phyloP scores from a whole-genome alignment of 805 yeast species.

The Saccharomycopsis sp. region DNA sequence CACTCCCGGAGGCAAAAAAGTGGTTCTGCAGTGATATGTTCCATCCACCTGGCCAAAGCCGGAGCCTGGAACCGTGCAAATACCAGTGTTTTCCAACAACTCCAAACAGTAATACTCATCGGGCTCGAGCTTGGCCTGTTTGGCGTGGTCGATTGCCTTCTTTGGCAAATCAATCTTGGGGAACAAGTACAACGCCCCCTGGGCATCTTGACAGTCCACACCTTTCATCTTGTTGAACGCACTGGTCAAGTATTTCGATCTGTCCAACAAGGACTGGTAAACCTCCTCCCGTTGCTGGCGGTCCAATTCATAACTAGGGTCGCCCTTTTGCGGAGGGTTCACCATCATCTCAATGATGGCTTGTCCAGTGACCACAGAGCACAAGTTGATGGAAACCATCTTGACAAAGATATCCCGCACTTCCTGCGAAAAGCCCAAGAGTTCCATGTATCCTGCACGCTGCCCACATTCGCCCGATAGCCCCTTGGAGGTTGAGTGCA shows the following conservation, averaged over 20 bases:
- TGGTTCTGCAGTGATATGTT: slow-evolving; percentile 89
- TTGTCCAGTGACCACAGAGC: slow-evolving; percentile 95
- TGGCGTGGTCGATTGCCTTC: slow-evolving; percentile 55
- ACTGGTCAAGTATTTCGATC: slow-evolving; percentile 56
- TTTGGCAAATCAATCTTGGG: slow-evolving; percentile 65
- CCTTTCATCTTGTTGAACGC: slow-evolving; percentile 77
- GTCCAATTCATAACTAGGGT: slow-evolving; percentile 62
- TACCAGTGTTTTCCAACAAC: slow-evolving; percentile 80
- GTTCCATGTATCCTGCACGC: slow-evolving; percentile 98
- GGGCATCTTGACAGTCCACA: slow-evolving; percentile 77
- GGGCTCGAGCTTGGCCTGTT: slow-evolving; percentile 45
- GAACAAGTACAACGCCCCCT: slow-evolving; percentile 97
- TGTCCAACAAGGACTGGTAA: slow-evolving; percentile 48
- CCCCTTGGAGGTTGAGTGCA: slow-evolving; percentile 98
- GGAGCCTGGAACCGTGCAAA: slow-evolving; percentile 95
- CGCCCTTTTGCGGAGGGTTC: slow-evolving; percentile 78
- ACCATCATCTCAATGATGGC: slow-evolving; percentile 88
- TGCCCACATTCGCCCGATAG: slow-evolving; percentile 98
- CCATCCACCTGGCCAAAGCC: slow-evolving; percentile 93
- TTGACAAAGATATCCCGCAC: slow-evolving; percentile 67
- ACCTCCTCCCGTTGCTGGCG: slow-evolving; percentile 52
- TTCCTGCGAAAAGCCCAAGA: slow-evolving; percentile 67
- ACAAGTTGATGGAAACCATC: slow-evolving; percentile 81
- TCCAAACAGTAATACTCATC: slow-evolving; percentile 88
- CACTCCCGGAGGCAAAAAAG: slow-evolving; percentile 91